Evolutionary conservation across 306 rosid genomes (phyloP), one percentile per base, ranked within the genome.

Genomic region (Glycine soja): DNA sequence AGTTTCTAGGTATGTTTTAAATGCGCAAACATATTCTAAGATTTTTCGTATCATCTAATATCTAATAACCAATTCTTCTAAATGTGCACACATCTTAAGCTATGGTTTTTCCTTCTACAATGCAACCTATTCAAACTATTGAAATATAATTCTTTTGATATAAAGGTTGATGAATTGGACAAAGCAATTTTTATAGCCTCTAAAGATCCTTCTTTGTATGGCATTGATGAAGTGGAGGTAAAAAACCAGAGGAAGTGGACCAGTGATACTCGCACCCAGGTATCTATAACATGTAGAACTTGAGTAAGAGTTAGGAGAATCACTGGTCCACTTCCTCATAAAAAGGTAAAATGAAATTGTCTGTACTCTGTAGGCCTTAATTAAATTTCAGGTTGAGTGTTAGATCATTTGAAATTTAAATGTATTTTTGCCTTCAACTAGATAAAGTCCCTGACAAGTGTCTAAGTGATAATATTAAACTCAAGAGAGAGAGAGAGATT

Each of bases 101-200:
- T 56, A 14, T 77, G 56, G 36, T 52, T 10, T 65, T 57, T 58
- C 69, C 51, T 45, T 74, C 19, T 81, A 70, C 65, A 14, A 58
- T 18, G 4, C 47, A 67, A 84, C 16, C 59, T 70, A 24, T 78
- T 67, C 80, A 77, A 80, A 82, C 59, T 75, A 77, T 92, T 93
- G 92, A 95, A 82, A 88, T 82, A 77, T 77, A 78, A 88, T 89
- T 88, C 89, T 94, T 91, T 87, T 85, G 92, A 93, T 96, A 90
- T 97, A 89, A 92, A 96, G 99, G 93, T 96, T 82, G 99, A 96
- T 78, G 98, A 93, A 81, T 87, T 96, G 92, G 95, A 89, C 87
- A 96, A 92, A 87, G 91, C 99, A 80, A 90, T 96, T 81, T 34
- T 91, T 81, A 98, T 96, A 57, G 98, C 97, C 64, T 91, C 99